phyloP scores from a whole-genome alignment of 805 yeast genomes.

The Phaffomyces thermotolerans region DNA sequence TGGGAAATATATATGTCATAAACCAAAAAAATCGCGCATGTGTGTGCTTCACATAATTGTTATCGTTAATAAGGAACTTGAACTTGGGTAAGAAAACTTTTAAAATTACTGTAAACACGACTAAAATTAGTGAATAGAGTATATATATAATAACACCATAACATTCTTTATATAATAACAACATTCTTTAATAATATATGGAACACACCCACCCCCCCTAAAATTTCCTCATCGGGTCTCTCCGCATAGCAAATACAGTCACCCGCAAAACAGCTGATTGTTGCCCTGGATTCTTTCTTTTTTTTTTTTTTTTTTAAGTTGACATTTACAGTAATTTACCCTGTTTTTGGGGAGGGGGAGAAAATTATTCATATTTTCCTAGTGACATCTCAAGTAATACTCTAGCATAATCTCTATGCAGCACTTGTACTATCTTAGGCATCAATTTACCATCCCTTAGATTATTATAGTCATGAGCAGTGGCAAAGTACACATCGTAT shows the following conservation, averaged over 20 bases:
- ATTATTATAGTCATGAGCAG: conserved; percentile 18
- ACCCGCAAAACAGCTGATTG: conserved; percentile 5
- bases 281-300: conserved; percentile 7
- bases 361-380: not conserved
- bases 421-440: conserved; percentile 11
- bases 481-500: conserved; percentile 15
- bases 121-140: too few relatives aligned
- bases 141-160: too few relatives aligned
- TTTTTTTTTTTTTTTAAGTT: too few relatives aligned
- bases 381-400: conserved; percentile 9
- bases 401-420: conserved; percentile 18
- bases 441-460: conserved; percentile 20
- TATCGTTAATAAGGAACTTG: too few relatives aligned
- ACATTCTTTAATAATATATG: too few relatives aligned
- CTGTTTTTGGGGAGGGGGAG: too few relatives aligned
- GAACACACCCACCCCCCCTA: too few relatives aligned
- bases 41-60: not conserved
- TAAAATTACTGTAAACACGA: too few relatives aligned
- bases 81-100: too few relatives aligned
- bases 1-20: conserved; percentile 1
- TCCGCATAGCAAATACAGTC: not conserved
- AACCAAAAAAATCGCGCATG: conserved; percentile 7
- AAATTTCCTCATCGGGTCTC: too few relatives aligned
- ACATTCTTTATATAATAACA: too few relatives aligned
- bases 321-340: too few relatives aligned